These are phyloP conservation scores for Pseudogymnoascus sp. DNA, from an alignment of 2,329 filamentous ascomycete species.

Conservation along the genomic window DNA sequence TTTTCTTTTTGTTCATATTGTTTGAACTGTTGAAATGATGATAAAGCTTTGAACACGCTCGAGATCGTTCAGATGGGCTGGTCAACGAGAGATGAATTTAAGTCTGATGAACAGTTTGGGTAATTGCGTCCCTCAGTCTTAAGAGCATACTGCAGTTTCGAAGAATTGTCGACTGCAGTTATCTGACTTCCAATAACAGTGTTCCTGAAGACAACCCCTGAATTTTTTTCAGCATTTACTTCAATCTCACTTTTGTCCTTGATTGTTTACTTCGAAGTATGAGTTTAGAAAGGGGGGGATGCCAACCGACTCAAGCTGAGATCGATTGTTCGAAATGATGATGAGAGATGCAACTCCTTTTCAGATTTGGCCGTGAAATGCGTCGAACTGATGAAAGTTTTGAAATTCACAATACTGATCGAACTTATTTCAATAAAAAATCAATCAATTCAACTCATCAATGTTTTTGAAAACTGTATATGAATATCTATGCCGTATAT, in stretches of 20 bases:
- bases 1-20: not conserved
- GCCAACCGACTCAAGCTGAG: not conserved
- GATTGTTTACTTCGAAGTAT: not conserved
- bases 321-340: not conserved
- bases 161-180: not conserved
- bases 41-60: not conserved
- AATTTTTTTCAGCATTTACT: not conserved
- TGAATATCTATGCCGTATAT: not conserved
- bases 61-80: not conserved
- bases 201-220: not conserved
- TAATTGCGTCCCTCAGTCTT: not conserved
- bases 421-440: not conserved
- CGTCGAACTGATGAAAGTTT: not conserved
- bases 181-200: not conserved
- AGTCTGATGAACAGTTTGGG: not conserved
- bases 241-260: no score
- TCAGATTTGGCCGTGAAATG: not conserved
- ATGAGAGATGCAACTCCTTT: not conserved
- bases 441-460: not conserved
- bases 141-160: not conserved
- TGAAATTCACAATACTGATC: not conserved
- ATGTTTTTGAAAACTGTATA: not conserved
- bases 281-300: not conserved
- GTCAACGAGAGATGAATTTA: not conserved
- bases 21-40: not conserved